Percentiles rank a stretch among this genome's conserved stretches.
phyloP scores from a whole-genome alignment of 148 eudicot genomes.

The Rhododendron williamsianum region DNA sequence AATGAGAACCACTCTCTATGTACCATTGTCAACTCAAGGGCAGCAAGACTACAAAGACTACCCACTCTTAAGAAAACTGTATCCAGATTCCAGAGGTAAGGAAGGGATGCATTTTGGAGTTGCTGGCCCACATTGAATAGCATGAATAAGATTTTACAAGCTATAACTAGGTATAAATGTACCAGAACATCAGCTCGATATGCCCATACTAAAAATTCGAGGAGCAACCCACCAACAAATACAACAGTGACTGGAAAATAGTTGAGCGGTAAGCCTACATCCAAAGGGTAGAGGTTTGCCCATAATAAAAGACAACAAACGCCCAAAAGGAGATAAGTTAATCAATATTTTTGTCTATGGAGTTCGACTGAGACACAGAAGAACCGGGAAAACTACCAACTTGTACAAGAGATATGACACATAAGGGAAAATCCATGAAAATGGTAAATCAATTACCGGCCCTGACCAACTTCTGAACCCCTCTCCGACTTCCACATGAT shows the following conservation, averaged over 20 bases:
- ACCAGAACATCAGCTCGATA: neutral
- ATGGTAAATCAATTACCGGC: slow-evolving; percentile 41
- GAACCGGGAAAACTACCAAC: neutral
- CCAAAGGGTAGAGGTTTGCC: neutral
- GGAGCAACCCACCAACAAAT: neutral
- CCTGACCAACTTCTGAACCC: slow-evolving; percentile 33
- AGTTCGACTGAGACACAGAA: neutral
- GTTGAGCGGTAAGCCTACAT: neutral
- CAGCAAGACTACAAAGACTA: neutral
- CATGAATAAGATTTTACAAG: neutral
- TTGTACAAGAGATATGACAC: neutral
- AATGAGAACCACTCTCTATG: neutral
- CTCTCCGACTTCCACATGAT: slow-evolving; percentile 39
- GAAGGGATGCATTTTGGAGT: neutral
- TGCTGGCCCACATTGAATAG: neutral
- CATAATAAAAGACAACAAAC: neutral
- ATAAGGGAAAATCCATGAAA: neutral
- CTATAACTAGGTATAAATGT: neutral
- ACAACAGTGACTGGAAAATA: neutral
- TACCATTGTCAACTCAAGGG: neutral
- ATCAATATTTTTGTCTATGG: too few species aligned
- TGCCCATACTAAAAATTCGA: neutral
- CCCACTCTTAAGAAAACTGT: neutral
- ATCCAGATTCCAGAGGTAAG: neutral
- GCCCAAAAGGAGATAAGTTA: neutral